A percentile compares a stretch with the other conserved stretches of the same genome.
Conservation (phyloP, 495 filamentous ascomycete genomes). For the Hypomontagnella monticulosa region DNA sequence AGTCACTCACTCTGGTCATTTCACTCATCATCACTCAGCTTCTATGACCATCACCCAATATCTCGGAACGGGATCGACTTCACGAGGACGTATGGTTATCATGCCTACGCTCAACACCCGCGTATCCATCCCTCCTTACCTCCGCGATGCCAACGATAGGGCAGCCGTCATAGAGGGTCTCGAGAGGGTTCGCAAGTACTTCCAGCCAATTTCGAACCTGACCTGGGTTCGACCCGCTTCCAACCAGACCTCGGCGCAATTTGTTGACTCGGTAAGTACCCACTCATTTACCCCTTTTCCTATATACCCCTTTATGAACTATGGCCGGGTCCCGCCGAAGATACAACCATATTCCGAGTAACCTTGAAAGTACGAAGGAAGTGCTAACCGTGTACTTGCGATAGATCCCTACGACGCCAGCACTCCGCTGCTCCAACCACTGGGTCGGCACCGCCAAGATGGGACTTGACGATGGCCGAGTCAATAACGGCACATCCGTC, state of each 20-base stretch:
- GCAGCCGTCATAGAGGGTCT: constrained; percentile 52
- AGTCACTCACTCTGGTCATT: neutral
- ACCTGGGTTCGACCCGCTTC: constrained; percentile 59
- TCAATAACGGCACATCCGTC: constrained; percentile 61
- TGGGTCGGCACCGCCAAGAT: constrained; percentile 66
- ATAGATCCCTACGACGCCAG: constrained; percentile 49
- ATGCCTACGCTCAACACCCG: constrained; percentile 56
- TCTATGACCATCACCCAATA: constrained; percentile 65
- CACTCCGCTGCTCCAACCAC: constrained; percentile 52
- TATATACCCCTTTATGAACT: neutral
- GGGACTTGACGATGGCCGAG: constrained; percentile 63
- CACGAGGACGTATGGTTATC: constrained; percentile 62
- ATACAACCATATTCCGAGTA: neutral
- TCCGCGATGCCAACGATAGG: constrained; percentile 51
- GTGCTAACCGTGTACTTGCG: constrained; percentile 4
- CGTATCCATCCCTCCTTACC: constrained; percentile 55
- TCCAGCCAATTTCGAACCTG: constrained; percentile 59
- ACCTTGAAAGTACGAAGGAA: neutral
- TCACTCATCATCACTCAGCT: constrained; percentile 6
- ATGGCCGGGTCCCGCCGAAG: too few species aligned
- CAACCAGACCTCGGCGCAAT: constrained; percentile 57
- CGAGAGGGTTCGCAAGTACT: constrained; percentile 61
- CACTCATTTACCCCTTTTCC: constrained; percentile 14
- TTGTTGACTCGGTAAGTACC: constrained; percentile 53
- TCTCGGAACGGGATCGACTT: constrained; percentile 62